A percentile compares a stretch with the other conserved stretches of the same genome.
phyloP scores from a whole-genome alignment of 805 yeast genomes.

The Metschnikowia lochheadii region DNA sequence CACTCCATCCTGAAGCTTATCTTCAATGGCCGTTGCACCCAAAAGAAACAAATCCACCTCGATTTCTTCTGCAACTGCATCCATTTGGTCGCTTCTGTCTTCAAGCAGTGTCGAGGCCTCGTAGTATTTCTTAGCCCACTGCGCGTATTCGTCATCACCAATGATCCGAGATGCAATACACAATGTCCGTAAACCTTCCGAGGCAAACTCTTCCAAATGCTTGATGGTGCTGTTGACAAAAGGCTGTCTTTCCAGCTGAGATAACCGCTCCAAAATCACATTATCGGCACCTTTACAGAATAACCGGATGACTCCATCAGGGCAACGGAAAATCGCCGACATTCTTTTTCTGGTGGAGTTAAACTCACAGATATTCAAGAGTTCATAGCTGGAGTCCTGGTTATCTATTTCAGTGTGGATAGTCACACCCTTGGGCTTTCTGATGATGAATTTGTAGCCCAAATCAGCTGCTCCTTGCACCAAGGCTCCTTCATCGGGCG shows the following conservation, averaged over 20 bases:
- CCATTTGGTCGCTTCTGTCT: slow-evolving; percentile 70
- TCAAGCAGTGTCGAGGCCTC: slow-evolving; percentile 80
- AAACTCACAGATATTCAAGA: slow-evolving; percentile 90
- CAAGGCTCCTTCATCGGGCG: slow-evolving; percentile 98
- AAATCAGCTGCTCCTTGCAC: slow-evolving; percentile 93
- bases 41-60: slow-evolving; percentile 74
- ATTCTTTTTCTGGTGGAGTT: slow-evolving; percentile 96
- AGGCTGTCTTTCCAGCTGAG: slow-evolving; percentile 58
- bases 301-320: slow-evolving; percentile 84
- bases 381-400: slow-evolving; percentile 58
- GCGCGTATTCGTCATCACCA: slow-evolving; percentile 68
- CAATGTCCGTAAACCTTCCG: slow-evolving; percentile 90
- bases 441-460: slow-evolving; percentile 78
- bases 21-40: slow-evolving; percentile 99
- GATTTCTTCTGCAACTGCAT: slow-evolving; percentile 83
- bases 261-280: slow-evolving; percentile 83
- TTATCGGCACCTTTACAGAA: slow-evolving; percentile 98
- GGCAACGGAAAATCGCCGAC: slow-evolving; percentile 92
- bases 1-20: slow-evolving; percentile 95
- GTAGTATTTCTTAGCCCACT: slow-evolving; percentile 65
- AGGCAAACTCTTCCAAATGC: slow-evolving; percentile 94
- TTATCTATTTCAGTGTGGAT: slow-evolving; percentile 51
- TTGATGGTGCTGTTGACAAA: slow-evolving; percentile 77
- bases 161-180: slow-evolving; percentile 86
- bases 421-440: slow-evolving; percentile 80